Conservation (phyloP, 2,329 filamentous ascomycete species). For the Amesomyces nigricolor region DNA sequence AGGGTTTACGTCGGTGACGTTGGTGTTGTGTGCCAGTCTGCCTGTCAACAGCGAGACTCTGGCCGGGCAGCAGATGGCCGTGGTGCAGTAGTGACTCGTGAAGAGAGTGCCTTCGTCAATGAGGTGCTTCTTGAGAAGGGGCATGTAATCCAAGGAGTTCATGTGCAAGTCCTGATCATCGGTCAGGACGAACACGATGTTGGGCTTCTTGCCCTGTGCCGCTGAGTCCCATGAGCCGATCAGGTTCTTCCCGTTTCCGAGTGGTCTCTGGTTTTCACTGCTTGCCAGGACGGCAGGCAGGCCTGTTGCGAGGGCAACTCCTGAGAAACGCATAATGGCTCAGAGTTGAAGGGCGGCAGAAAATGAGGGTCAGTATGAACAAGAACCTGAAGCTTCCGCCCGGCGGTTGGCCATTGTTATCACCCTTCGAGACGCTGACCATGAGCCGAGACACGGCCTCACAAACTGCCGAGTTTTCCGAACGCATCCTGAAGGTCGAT, state of each 20-base stretch:
- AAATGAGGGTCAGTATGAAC: neutral
- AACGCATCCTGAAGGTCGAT: neutral
- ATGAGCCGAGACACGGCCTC: neutral
- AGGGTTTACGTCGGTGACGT: slow-evolving; percentile 43
- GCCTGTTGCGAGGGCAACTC: slow-evolving; percentile 14
- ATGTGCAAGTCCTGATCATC: slow-evolving; percentile 61
- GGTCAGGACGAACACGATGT: slow-evolving; percentile 58
- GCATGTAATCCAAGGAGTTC: slow-evolving; percentile 54
- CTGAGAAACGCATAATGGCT: slow-evolving; percentile 19
- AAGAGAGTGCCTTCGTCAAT: slow-evolving; percentile 50
- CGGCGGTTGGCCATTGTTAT: neutral
- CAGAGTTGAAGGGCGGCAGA: neutral
- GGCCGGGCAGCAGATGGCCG: slow-evolving; percentile 57
- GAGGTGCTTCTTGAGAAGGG: slow-evolving; percentile 48
- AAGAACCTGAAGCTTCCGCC: neutral
- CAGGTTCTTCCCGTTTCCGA: slow-evolving; percentile 3
- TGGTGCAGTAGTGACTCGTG: slow-evolving; percentile 55
- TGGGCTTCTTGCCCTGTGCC: slow-evolving; percentile 34
- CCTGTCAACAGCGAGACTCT: slow-evolving; percentile 57
- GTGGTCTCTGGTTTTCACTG: slow-evolving; percentile 14
- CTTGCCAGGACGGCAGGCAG: slow-evolving; percentile 10
- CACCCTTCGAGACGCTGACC: neutral
- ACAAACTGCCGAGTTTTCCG: neutral
- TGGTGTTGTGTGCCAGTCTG: slow-evolving; percentile 58
- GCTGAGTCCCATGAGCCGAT: neutral